Base-by-base conservation (phyloP, 805 yeast genomes). In the Kodamaea sagamina region DNA sequence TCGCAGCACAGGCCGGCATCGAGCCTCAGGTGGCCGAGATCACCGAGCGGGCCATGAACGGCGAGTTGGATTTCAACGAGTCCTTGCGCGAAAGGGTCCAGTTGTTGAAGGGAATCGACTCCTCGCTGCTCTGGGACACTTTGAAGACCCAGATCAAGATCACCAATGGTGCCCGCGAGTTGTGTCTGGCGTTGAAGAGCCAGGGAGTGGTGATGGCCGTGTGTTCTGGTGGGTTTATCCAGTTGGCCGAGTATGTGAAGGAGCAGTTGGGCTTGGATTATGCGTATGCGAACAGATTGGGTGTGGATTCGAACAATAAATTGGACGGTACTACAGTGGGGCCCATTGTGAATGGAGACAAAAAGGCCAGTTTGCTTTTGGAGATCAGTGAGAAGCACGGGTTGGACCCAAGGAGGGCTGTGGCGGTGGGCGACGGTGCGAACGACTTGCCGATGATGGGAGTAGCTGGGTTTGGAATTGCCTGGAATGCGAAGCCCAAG, bases 351-450 rank as follows among this genome's bases (percentile, higher is more conserved):
- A 93, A 93, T 63, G 97, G 96, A 5, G 74, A 75, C 15, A 81
- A 77, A 51, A 93, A 93, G 63, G 96, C 95, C 1, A 76, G 78
- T 42, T 73, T 92, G 11, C 68, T 93, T 36, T 63, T 72, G 36
- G 76, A 79, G 48, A 75, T 87, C 24, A 84, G 92, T 1, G 51
- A 61, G 4, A 74, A 72, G 31, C 83, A 81, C 50, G 62, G 62
- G 8, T 68, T 86, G 26, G 77, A 75, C 16, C 65, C 79, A 8
- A 60, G 60, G 32, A 58, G 72, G 3, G 82, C 84, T 1, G 83
- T 86, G 36, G 97, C 97, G 38, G 86, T 92, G 28, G 98, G 98
- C 27, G 98, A 93, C 61, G 99, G 99, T 28, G 97, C 98, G 17
- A 93, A 93, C 57, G 99, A 93, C 66, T 70, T 93, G 58, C 77